Conservation (phyloP, 2,329 filamentous ascomycete species). For the Fusarium transvaalense region DNA sequence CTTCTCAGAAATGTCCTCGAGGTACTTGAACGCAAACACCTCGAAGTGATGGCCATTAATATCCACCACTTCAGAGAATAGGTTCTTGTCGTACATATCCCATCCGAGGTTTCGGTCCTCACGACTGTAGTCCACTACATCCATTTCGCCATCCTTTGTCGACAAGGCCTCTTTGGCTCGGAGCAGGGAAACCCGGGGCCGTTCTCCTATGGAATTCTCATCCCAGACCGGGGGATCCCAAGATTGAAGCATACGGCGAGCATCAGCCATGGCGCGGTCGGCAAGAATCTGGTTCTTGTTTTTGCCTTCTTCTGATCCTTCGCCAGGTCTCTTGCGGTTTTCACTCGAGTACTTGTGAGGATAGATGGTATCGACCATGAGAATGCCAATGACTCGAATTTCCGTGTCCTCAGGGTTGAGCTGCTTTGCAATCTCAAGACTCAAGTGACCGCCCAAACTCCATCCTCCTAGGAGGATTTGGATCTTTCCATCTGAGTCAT, state of each 20-base stretch:
- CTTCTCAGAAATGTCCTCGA: constrained; percentile 47
- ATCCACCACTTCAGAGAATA: constrained; percentile 61
- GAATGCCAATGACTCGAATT: constrained; percentile 61
- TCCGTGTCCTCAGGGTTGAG: constrained; percentile 55
- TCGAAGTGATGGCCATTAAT: constrained; percentile 66
- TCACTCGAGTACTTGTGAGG: constrained; percentile 39
- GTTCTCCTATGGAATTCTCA: constrained; percentile 38
- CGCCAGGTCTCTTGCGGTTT: constrained; percentile 24
- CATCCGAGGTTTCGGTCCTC: constrained; percentile 61
- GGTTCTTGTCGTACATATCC: constrained; percentile 59
- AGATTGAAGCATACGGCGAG: constrained; percentile 54
- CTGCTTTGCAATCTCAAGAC: constrained; percentile 63
- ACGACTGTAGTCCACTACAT: constrained; percentile 60
- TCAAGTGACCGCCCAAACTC: constrained; percentile 66
- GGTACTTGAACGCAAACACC: constrained; percentile 55
- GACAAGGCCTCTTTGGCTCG: constrained; percentile 59
- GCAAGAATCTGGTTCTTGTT: constrained; percentile 53
- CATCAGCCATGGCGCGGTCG: constrained; percentile 58
- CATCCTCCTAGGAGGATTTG: constrained; percentile 67
- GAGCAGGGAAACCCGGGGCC: constrained; percentile 61
- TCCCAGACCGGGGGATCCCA: constrained; percentile 60
- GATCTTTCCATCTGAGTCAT: constrained; percentile 47
- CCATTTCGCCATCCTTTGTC: constrained; percentile 44
- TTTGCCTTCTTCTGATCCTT: constrained; percentile 49
- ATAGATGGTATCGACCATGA: constrained; percentile 66